Conservation (phyloP, 2,329 filamentous ascomycete genomes). For the Falciphora oryzae region DNA sequence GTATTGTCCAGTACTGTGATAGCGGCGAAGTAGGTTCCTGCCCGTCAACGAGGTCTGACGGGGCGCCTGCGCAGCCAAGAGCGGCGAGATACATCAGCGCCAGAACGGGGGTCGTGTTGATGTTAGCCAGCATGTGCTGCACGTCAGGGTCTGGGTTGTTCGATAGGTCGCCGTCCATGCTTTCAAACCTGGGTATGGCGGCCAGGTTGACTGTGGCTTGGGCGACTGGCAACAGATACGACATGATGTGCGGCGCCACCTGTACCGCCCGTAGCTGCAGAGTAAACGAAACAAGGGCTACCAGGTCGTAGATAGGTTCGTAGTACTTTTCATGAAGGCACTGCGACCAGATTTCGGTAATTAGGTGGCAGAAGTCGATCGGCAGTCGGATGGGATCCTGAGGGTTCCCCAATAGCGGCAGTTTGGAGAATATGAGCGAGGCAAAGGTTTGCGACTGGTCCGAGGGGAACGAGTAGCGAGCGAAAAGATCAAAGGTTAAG, state of each 20-base stretch:
- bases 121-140: slow-evolving; percentile 43
- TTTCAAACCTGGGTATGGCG: slow-evolving; percentile 50
- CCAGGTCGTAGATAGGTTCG: slow-evolving; percentile 57
- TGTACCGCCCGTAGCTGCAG: slow-evolving; percentile 55
- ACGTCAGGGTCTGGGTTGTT: slow-evolving; percentile 33
- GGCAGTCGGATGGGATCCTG: slow-evolving; percentile 49
- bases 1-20: slow-evolving; percentile 59
- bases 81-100: slow-evolving; percentile 59
- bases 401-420: slow-evolving; percentile 51
- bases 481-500: slow-evolving; percentile 62
- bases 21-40: slow-evolving; percentile 1
- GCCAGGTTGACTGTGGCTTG: slow-evolving; percentile 56
- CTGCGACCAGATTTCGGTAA: slow-evolving; percentile 62
- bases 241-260: slow-evolving; percentile 53
- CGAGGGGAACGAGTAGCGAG: slow-evolving; percentile 60
- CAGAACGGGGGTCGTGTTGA: slow-evolving; percentile 60
- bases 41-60: slow-evolving; percentile 19
- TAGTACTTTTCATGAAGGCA: slow-evolving; percentile 61
- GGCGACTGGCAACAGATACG: slow-evolving; percentile 48
- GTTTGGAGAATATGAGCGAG: slow-evolving; percentile 59
- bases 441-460: slow-evolving; percentile 56
- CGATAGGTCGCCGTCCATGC: slow-evolving; percentile 41
- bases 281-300: slow-evolving; percentile 59
- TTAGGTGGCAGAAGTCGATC: slow-evolving; percentile 55
- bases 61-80: slow-evolving; percentile 47